These are phyloP conservation scores for Debaryomyces robertsiae DNA, from an alignment of 1,139 yeast genomes.

Conservation along the genomic window DNA sequence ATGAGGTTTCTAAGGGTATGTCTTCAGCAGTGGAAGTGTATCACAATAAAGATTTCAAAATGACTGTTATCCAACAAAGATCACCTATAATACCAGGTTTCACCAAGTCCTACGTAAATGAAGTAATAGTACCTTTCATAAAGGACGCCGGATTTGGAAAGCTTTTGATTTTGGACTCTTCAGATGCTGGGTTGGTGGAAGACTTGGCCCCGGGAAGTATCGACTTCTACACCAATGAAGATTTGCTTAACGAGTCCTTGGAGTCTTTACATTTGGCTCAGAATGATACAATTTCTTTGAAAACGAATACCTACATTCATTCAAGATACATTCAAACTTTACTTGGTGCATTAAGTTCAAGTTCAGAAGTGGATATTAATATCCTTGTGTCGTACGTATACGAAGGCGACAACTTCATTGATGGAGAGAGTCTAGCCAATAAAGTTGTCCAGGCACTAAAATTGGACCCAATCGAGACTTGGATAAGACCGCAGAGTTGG, in stretches of 20 bases:
- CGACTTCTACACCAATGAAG: constrained; percentile 37
- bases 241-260: constrained; percentile 34
- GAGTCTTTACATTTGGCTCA: constrained; percentile 29
- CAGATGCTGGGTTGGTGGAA: constrained; percentile 60
- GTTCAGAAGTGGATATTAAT: constrained; percentile 18
- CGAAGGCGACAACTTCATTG: constrained; percentile 86
- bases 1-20: constrained; percentile 35
- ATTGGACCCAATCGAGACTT: constrained; percentile 23
- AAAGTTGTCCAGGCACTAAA: constrained; percentile 34
- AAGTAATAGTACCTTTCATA: constrained; percentile 57
- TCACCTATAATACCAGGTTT: constrained; percentile 79
- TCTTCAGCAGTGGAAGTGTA: constrained; percentile 67
- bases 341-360: constrained; percentile 9
- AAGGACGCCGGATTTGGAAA: constrained; percentile 39
- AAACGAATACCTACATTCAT: constrained; percentile 15
- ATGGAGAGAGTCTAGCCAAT: constrained; percentile 61
- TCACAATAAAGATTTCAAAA: constrained; percentile 34
- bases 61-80: constrained; percentile 74
- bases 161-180: constrained; percentile 67
- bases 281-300: constrained; percentile 12
- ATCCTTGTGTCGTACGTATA: constrained; percentile 60
- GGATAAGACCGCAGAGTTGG: constrained; percentile 78
- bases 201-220: constrained; percentile 26
- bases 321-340: constrained; percentile 16
- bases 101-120: constrained; percentile 50